These are phyloP conservation scores for Epithemia pelagica DNA, from an alignment of 108 stramenopile genomes.

Conservation along the genomic window DNA sequence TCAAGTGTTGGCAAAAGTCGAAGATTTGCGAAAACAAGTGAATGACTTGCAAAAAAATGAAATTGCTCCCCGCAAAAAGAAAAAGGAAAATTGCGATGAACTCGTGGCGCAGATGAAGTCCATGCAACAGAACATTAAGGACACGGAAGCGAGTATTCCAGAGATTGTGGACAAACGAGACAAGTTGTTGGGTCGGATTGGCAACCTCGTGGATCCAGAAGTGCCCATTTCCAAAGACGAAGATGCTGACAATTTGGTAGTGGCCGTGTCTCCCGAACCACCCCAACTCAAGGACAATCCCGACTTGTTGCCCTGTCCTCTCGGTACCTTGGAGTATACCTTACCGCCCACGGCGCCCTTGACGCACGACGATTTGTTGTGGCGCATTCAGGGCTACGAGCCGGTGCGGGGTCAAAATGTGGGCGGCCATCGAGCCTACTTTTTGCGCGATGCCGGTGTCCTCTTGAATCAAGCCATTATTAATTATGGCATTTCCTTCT, in stretches of 20 bases:
- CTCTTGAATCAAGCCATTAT: constrained; percentile 98
- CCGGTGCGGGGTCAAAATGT: constrained; percentile 88
- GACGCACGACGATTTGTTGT: constrained; percentile 95
- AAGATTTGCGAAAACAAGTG: constrained; percentile 72
- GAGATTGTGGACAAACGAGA: constrained; percentile 51
- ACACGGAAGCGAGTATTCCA: constrained; percentile 59
- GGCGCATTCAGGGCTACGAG: constrained; percentile 98
- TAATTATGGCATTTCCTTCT: constrained; percentile 95
- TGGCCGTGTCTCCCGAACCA: constrained; percentile 63
- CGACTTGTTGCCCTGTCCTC: constrained; percentile 50
- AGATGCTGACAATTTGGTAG: constrained; percentile 90
- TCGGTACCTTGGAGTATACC: constrained; percentile 56
- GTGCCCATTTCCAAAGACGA: constrained; percentile 93
- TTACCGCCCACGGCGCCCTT: constrained; percentile 76
- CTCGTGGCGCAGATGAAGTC: constrained; percentile 84
- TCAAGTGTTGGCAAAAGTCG: constrained; percentile 57
- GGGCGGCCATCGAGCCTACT: constrained; percentile 98
- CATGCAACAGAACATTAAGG: constrained; percentile 68
- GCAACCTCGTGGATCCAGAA: constrained; percentile 94
- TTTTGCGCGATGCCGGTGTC: constrained; percentile 95
- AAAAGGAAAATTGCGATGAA: constrained; percentile 77
- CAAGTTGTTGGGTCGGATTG: constrained; percentile 78
- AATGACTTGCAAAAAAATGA: constrained; percentile 88
- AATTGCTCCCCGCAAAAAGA: constrained; percentile 92
- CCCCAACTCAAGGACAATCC: constrained; percentile 47